phyloP scores from a whole-genome alignment of 371 early-diverging fungal species.

The Mortierella sp. region DNA sequence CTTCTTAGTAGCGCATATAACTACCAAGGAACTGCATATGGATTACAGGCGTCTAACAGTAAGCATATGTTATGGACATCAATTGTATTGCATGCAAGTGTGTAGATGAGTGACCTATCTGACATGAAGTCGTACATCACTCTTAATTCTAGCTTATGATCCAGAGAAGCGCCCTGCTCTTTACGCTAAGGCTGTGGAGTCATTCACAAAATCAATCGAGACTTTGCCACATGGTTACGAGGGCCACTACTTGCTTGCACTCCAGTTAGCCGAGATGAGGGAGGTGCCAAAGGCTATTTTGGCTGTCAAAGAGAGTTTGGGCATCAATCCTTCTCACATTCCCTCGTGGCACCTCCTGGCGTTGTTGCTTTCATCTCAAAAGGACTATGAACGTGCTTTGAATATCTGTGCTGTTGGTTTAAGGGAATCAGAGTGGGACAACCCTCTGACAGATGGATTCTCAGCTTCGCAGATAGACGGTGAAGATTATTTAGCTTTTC shows the following conservation, averaged over 20 bases:
- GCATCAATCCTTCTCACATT: conserved; percentile 69
- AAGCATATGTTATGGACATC: conserved; percentile 5
- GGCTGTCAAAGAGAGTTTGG: conserved; percentile 72
- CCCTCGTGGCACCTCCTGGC: conserved; percentile 91
- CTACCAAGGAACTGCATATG: conserved; percentile 72
- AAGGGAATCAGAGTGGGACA: conserved; percentile 70
- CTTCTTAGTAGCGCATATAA: conserved; percentile 63
- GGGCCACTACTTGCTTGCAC: conserved; percentile 81
- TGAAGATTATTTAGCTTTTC: conserved; percentile 68
- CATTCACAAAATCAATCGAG: conserved; percentile 68
- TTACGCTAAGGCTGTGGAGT: conserved; percentile 74
- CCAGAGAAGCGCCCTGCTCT: conserved; percentile 74
- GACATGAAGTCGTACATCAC: background rate
- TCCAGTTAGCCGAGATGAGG: conserved; percentile 86
- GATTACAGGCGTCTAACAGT: conserved; percentile 75
- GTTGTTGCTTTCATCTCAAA: conserved; percentile 78
- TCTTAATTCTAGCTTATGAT: conserved; percentile 65
- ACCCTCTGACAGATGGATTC: conserved; percentile 29
- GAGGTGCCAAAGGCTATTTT: conserved; percentile 79
- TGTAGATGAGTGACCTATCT: background rate
- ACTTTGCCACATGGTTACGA: conserved; percentile 65
- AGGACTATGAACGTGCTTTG: conserved; percentile 73
- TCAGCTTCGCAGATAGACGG: conserved; percentile 60
- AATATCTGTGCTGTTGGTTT: conserved; percentile 82
- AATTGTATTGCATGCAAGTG: background rate